Percentiles rank a stretch among this genome's conserved stretches.
Evolutionary conservation across 2,329 filamentous ascomycete genomes (phyloP).

Genomic region (Aspergillus sp.): DNA sequence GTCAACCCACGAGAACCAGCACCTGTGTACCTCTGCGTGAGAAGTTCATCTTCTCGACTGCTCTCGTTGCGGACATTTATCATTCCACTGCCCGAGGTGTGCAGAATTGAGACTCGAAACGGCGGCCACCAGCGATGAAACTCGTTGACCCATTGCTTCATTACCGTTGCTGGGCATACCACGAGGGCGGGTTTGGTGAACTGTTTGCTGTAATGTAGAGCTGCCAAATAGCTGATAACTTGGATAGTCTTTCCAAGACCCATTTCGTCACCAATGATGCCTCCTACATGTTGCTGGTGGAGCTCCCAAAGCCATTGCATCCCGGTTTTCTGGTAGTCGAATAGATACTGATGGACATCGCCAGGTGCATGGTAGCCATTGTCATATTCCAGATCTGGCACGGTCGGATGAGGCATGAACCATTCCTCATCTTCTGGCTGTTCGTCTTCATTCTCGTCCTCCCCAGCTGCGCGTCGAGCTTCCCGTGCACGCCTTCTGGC

Average conservation of each 20-base stretch:
- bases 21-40: constrained; percentile 48
- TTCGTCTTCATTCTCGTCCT: constrained; percentile 35
- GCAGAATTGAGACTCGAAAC: constrained; percentile 88
- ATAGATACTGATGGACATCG: constrained; percentile 85
- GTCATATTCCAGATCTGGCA: constrained; percentile 67
- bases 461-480: constrained; percentile 26
- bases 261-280: constrained; percentile 97
- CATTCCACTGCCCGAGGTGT: constrained; percentile 96
- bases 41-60: constrained; percentile 57
- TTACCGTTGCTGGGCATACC: constrained; percentile 86
- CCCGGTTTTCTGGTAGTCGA: constrained; percentile 94
- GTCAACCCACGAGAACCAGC: constrained; percentile 30
- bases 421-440: constrained; percentile 68
- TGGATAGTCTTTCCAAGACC: constrained; percentile 93
- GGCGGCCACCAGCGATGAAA: constrained; percentile 99
- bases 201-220: constrained; percentile 83
- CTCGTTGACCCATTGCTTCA: constrained; percentile 97
- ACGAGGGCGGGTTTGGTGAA: constrained; percentile 80
- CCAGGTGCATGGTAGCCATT: constrained; percentile 76
- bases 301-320: constrained; percentile 95
- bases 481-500: constrained; percentile 47
- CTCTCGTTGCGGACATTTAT: constrained; percentile 62
- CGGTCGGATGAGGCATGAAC: constrained; percentile 77
- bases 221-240: constrained; percentile 75
- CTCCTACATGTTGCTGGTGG: constrained; percentile 80